phyloP scores from a whole-genome alignment of 1,284 basidiomycete genomes.

The Ceratobasidium sp. region DNA sequence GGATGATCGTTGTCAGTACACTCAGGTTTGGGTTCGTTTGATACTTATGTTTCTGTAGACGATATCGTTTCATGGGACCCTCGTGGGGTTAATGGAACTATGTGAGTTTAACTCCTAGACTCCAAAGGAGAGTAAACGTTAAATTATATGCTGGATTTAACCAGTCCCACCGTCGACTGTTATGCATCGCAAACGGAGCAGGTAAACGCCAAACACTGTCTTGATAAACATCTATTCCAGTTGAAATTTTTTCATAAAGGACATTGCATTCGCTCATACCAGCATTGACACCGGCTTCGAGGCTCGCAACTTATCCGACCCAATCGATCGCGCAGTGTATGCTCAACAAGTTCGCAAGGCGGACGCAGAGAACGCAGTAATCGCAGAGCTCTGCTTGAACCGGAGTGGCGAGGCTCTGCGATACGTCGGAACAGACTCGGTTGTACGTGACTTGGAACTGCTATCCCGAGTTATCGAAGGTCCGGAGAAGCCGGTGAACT shows the following conservation, averaged over 20 bases:
- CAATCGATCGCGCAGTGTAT: constrained; percentile 50
- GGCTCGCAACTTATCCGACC: constrained; percentile 51
- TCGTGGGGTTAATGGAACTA: constrained; percentile 54
- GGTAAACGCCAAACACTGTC: neutral
- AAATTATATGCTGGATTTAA: neutral
- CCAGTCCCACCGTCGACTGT: constrained; percentile 53
- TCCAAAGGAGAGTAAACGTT: neutral
- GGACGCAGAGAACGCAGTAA: constrained; percentile 52
- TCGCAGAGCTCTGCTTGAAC: constrained; percentile 52
- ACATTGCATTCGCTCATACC: constrained; percentile 52
- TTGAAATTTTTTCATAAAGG: constrained; percentile 25
- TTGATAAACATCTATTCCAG: neutral
- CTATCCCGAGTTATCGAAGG: constrained; percentile 52
- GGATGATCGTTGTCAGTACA: constrained; percentile 51
- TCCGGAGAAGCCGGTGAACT: constrained; percentile 51
- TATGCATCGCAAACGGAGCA: constrained; percentile 53
- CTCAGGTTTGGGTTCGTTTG: constrained; percentile 45
- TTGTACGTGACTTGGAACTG: constrained; percentile 54
- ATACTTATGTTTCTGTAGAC: constrained; percentile 46
- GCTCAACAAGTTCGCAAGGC: constrained; percentile 49
- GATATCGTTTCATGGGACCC: constrained; percentile 54
- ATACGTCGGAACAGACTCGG: constrained; percentile 54
- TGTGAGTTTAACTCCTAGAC: constrained; percentile 46
- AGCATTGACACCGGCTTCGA: constrained; percentile 51
- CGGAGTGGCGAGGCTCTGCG: constrained; percentile 51